Evolutionary conservation across 768 basidiomycete species (phyloP), one percentile per base, ranked within the genome.

Genomic region (Mycena leptocephala): DNA sequence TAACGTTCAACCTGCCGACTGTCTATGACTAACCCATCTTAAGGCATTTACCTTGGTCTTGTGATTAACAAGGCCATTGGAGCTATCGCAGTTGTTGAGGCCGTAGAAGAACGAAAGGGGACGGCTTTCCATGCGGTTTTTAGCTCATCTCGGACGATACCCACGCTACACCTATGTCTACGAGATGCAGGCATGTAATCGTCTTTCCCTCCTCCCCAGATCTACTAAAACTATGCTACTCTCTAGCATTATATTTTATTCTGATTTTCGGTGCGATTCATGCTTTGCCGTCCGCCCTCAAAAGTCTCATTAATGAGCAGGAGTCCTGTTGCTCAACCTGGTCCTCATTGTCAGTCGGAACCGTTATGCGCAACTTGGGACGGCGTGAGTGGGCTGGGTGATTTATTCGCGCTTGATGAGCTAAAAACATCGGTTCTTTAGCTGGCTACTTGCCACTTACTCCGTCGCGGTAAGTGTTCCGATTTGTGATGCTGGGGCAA

Each of bases 401-500:
- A 3, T 3, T 53, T 16, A 26, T 39, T 41, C 11, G 8, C 37
- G 3, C 13, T 35, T 10, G 10, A 35, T 28, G 24, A 37, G 18
- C 22, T 22, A 26, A 10, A 51, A 68, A 18, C 18, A n/a, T 14
- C 32, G 8, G 10, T 16, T 11, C 16, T 46, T 11, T 61, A 74
- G 72, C 5, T 74, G 72, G 72, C 41, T 74, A 2, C 14, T 74
- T 18, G 72, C 64, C 14, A 74, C 72, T 24, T 74, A 74, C 33
- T 66, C 72, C 18, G 56, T 74, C 32, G 64, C 72, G 51, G 70
- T 72, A 72, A 18, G 61, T 64, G 24, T 4, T 16, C 3, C 13
- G 4, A 1, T 2, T n/a, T n/a, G n/a, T n/a, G n/a, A 5, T 8
- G 2, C 16, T 24, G 6, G 28, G 3, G 28, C 8, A 13, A 61